Percentiles rank a stretch among this genome's conserved stretches.
phyloP scores from a whole-genome alignment of 2,329 filamentous ascomycete species.

The Harringtonia lauricola region DNA sequence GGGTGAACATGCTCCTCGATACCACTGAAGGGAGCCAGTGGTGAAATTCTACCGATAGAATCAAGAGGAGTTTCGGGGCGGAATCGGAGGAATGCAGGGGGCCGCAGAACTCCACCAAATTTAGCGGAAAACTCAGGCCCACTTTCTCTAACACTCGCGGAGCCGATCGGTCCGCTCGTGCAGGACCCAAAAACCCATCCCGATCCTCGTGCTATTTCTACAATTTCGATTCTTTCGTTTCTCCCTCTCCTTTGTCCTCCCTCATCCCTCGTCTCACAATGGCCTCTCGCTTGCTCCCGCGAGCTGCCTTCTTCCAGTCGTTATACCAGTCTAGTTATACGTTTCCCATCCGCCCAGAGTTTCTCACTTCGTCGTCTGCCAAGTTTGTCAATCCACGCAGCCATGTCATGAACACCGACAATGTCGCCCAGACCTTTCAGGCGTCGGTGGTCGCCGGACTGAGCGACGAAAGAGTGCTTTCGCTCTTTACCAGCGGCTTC shows the following conservation, averaged over 20 bases:
- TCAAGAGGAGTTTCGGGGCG: too few species aligned
- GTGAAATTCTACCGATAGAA: too few species aligned
- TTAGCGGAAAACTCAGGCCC: too few species aligned
- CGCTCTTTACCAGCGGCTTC: constrained; percentile 4
- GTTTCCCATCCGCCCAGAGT: constrained; percentile 1
- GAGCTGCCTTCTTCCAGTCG: background rate
- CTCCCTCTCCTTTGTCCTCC: background rate
- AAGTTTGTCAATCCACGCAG: background rate
- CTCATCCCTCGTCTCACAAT: background rate
- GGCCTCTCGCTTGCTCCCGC: constrained; percentile 2
- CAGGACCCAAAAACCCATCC: background rate
- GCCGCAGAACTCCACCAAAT: too few species aligned
- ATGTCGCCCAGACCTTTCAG: background rate
- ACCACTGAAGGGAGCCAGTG: too few species aligned
- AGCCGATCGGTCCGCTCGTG: background rate
- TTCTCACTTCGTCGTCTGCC: constrained; percentile 2
- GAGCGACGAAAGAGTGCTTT: constrained; percentile 1
- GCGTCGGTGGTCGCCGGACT: background rate
- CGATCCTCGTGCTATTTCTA: too few species aligned
- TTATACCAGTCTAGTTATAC: constrained; percentile 1
- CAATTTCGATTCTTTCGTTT: background rate
- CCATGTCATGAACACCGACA: constrained; percentile 3
- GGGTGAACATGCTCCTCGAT: too few species aligned
- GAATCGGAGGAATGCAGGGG: too few species aligned
- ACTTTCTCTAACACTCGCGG: background rate